Conservation (phyloP, 2,329 filamentous ascomycete genomes). For the Aureobasidium leucospermi region DNA sequence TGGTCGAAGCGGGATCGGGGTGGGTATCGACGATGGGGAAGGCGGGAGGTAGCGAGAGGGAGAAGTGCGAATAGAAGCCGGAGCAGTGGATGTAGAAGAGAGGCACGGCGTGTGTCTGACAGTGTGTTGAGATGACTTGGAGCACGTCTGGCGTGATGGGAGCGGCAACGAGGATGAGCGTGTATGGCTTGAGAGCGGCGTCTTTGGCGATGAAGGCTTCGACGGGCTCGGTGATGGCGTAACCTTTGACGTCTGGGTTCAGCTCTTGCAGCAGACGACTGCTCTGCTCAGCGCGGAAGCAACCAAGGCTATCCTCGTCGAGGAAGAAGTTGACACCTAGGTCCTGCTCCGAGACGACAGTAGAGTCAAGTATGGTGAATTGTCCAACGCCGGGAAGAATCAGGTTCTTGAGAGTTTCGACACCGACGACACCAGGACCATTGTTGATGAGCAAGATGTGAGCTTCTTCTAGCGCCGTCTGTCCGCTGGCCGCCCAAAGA, state of each 20-base stretch:
- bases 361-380: constrained; percentile 84
- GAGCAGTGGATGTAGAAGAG: constrained; percentile 78
- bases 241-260: constrained; percentile 83
- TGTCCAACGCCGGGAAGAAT: constrained; percentile 85
- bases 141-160: constrained; percentile 50
- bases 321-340: constrained; percentile 97
- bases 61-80: constrained; percentile 87
- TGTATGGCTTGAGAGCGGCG: constrained; percentile 42
- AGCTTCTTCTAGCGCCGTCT: constrained; percentile 81
- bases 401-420: constrained; percentile 95
- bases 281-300: constrained; percentile 69
- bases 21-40: constrained; percentile 96
- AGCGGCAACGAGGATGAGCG: constrained; percentile 54
- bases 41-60: constrained; percentile 65
- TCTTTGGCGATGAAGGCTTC: constrained; percentile 37
- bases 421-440: constrained; percentile 75
- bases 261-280: constrained; percentile 73
- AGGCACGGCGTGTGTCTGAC: constrained; percentile 56
- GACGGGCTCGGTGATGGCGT: constrained; percentile 52
- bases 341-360: constrained; percentile 69
- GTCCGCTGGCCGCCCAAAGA: constrained; percentile 88
- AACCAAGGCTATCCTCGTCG: constrained; percentile 68
- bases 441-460: constrained; percentile 88
- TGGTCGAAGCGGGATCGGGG: constrained; percentile 75
- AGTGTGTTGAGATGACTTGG: constrained; percentile 42